Conservation (phyloP, 1,139 yeast species). For the Suhomyces anneliseae region DNA sequence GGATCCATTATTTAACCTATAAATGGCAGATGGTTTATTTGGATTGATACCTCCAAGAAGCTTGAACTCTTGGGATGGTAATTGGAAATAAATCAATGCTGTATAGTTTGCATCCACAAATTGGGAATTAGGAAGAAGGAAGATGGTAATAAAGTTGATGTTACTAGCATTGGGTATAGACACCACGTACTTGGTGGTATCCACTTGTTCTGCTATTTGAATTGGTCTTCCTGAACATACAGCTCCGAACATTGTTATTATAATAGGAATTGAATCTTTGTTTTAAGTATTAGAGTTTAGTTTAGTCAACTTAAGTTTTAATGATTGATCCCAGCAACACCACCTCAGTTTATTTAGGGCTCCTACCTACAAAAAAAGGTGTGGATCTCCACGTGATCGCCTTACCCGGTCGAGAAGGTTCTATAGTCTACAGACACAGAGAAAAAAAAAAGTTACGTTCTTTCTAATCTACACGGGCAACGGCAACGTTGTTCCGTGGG, state of each 20-base stretch:
- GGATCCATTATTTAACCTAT: slow-evolving; percentile 59
- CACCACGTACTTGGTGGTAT: slow-evolving; percentile 61
- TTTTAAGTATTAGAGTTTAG: slow-evolving; percentile 1
- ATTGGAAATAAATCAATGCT: slow-evolving; percentile 85
- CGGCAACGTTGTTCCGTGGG: slow-evolving; percentile 10
- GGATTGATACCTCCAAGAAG: slow-evolving; percentile 75
- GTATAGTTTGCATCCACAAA: slow-evolving; percentile 67
- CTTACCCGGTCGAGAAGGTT: slow-evolving; percentile 15
- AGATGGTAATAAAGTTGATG: slow-evolving; percentile 72
- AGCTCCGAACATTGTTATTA: slow-evolving; percentile 48
- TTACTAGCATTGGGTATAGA: slow-evolving; percentile 60
- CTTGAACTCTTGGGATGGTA: slow-evolving; percentile 71
- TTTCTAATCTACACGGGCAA: neutral
- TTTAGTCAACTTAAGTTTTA: no score
- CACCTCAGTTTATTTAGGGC: no score
- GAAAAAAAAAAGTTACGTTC: slow-evolving; percentile 2
- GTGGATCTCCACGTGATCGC: neutral
- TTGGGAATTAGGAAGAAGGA: slow-evolving; percentile 67
- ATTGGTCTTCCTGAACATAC: slow-evolving; percentile 60
- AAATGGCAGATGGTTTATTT: slow-evolving; percentile 87
- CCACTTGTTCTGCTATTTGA: slow-evolving; percentile 61
- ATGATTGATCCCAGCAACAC: no score
- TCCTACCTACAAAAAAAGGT: neutral
- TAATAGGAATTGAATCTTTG: neutral
- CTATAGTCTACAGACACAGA: slow-evolving; percentile 1